Evolutionary conservation across 176 grass and related monocot species (phyloP), one percentile per base, ranked within the genome.

Genomic region (Triticum monococcum): DNA sequence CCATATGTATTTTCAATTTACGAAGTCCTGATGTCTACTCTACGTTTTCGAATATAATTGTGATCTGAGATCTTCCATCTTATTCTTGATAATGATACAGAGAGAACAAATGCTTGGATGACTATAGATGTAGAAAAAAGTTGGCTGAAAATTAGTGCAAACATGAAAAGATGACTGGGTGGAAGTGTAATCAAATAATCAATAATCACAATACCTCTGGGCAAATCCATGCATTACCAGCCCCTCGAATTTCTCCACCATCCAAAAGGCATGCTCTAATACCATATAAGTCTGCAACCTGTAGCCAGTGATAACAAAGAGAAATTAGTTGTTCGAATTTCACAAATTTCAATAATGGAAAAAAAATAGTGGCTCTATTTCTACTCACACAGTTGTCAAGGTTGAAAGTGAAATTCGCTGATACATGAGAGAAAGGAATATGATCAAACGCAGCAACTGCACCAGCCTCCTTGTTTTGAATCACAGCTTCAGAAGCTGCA

Each of bases 241-340:
- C 97, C 40, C 97, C 97, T 81, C 97, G 94, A 86, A 98, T 98
- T 90, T 98, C 97, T 83, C 97, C 94, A 67, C 90, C 97, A 88
- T 96, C 94, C 82, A 98, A 91, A 72, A 98, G 92, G 88, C 92
- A 92, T 86, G 93, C 93, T 91, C 97, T 94, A 68, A 98, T 98
- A 77, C 97, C 97, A 92, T 98, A 98, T n/a, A 98, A 89, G 81
- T 98, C 97, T 77, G 89, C 97, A 75, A 98, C 92, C 97, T 98
- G 83, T 31, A 68, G 45, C 22, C 66, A 64, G 68, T 28, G 26
- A 83, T 63, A 78, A 71, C 52, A 81, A 91, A 41, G 72, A 18
- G 26, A 61, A 52, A 75, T 52, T 23, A 63, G 30, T 64, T 20
- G 75, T 32, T 64, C 69, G 32, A 77, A 38, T 37, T 80, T 45